Percentiles rank a stretch among this genome's conserved stretches.
Evolutionary conservation across 139 green algal genomes (phyloP).

Genomic region (Micractinium sp.): DNA sequence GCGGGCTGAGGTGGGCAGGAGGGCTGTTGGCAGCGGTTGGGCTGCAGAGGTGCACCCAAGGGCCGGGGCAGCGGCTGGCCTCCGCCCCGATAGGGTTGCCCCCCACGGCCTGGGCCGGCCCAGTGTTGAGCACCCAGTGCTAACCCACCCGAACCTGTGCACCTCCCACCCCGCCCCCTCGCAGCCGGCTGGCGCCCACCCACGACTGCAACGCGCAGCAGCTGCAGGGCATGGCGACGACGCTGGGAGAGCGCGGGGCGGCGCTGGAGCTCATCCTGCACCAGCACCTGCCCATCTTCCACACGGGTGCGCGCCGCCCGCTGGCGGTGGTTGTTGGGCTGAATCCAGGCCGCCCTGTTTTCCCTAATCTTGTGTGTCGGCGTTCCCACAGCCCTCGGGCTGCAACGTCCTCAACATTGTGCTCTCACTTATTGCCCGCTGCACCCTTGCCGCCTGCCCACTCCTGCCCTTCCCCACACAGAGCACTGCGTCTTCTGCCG

Average conservation of each 20-base stretch:
- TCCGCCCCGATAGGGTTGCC: no score
- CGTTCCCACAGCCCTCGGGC: neutral
- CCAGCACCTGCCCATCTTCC: slow-evolving; percentile 90
- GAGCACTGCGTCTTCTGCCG: slow-evolving; percentile 89
- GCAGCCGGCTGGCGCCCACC: slow-evolving; percentile 66
- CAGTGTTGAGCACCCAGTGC: no score
- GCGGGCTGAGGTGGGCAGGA: slow-evolving; percentile 35
- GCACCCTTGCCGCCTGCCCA: neutral
- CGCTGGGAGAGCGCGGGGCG: slow-evolving; percentile 28
- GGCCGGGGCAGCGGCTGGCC: no score
- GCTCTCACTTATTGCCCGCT: neutral
- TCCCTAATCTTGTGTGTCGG: neutral
- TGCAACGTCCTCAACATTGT: neutral
- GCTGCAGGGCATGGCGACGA: slow-evolving; percentile 49
- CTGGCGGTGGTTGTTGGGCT: neutral
- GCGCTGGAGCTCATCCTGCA: slow-evolving; percentile 80
- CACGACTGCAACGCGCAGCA: slow-evolving; percentile 85
- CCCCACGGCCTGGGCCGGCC: no score
- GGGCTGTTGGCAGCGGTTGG: neutral
- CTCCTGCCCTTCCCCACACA: slow-evolving; percentile 37
- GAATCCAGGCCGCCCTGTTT: neutral
- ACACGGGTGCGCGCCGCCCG: slow-evolving; percentile 41
- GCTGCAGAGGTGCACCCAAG: no score
- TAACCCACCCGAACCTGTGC: no score
- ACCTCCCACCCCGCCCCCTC: no score